These are phyloP conservation scores for Suhomyces xylopsoci DNA, from an alignment of 805 yeast species.

Conservation along the genomic window DNA sequence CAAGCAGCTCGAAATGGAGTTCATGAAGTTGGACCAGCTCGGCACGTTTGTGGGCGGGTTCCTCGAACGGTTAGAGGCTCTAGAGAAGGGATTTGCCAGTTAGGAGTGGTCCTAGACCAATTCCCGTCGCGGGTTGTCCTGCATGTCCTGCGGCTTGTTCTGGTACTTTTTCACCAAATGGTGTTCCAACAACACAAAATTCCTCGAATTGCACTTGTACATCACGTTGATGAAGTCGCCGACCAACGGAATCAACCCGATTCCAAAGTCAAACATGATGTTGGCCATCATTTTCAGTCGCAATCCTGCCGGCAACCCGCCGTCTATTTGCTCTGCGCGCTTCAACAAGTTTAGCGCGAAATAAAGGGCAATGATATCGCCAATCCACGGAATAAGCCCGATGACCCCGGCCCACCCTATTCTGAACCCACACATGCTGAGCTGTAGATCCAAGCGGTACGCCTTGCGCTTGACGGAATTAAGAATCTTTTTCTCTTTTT, in stretches of 20 bases:
- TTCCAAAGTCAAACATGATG: slow-evolving; percentile 36
- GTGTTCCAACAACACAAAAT: slow-evolving; percentile 29
- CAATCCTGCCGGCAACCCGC: slow-evolving; percentile 33
- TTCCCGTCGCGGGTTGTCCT: neutral
- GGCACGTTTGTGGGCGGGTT: slow-evolving; percentile 28
- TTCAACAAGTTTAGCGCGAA: slow-evolving; percentile 30
- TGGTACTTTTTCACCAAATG: slow-evolving; percentile 33
- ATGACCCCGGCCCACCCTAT: slow-evolving; percentile 44
- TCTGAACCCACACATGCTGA: slow-evolving; percentile 38
- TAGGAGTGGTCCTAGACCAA: neutral
- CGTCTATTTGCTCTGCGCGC: slow-evolving; percentile 34
- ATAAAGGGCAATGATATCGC: slow-evolving; percentile 29
- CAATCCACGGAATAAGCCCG: slow-evolving; percentile 42
- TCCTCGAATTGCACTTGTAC: slow-evolving; percentile 25
- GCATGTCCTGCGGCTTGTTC: neutral
- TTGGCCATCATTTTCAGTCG: slow-evolving; percentile 37
- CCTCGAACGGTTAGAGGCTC: slow-evolving; percentile 12
- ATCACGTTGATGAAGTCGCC: slow-evolving; percentile 21
- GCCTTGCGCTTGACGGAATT: slow-evolving; percentile 36
- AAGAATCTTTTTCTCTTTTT: slow-evolving; percentile 31
- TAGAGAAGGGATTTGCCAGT: slow-evolving; percentile 14
- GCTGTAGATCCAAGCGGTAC: slow-evolving; percentile 37
- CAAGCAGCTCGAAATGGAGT: slow-evolving; percentile 49
- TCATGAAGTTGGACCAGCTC: slow-evolving; percentile 52
- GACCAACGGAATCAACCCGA: slow-evolving; percentile 31